A percentile compares a stretch with the other conserved stretches of the same genome.
phyloP scores from a whole-genome alignment of 495 filamentous ascomycete species.

The Cairneyella variabilis region DNA sequence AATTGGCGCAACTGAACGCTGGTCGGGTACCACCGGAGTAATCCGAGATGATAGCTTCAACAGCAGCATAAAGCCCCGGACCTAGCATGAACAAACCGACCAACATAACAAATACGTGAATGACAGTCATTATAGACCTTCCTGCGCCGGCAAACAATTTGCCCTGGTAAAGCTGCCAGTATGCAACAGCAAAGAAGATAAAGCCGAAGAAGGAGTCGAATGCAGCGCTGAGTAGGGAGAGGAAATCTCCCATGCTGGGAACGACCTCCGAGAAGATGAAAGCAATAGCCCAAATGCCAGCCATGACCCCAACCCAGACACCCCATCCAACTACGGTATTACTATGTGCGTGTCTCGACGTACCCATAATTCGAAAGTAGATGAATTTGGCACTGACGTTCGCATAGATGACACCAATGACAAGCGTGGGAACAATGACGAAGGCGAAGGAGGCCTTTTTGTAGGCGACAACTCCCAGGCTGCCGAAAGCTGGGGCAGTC shows the following conservation, averaged over 20 bases:
- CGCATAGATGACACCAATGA: constrained; percentile 66
- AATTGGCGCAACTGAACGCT: constrained; percentile 44
- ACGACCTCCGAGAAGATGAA: constrained; percentile 65
- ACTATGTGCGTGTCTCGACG: constrained; percentile 32
- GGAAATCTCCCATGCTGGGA: constrained; percentile 60
- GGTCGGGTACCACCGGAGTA: constrained; percentile 34
- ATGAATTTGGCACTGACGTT: constrained; percentile 53
- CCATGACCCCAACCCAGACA: constrained; percentile 52
- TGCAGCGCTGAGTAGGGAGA: constrained; percentile 45
- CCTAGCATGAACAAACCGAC: constrained; percentile 46
- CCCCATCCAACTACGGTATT: constrained; percentile 35
- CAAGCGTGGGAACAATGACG: constrained; percentile 66
- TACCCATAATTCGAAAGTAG: constrained; percentile 55
- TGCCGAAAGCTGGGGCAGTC: constrained; percentile 47
- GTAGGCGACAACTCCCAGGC: constrained; percentile 32
- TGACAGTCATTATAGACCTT: constrained; percentile 35
- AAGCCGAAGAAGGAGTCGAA: constrained; percentile 42
- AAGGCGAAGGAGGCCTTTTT: constrained; percentile 66
- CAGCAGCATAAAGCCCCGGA: constrained; percentile 47
- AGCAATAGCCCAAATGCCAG: constrained; percentile 52
- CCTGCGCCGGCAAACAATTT: constrained; percentile 28
- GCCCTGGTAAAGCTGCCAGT: constrained; percentile 43
- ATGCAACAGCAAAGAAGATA: constrained; percentile 45
- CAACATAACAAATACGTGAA: constrained; percentile 39
- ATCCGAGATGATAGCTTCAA: constrained; percentile 48